Percentiles rank a stretch among this genome's conserved stretches.
Conservation (phyloP, 805 yeast species). For the Pichia manshurica region DNA sequence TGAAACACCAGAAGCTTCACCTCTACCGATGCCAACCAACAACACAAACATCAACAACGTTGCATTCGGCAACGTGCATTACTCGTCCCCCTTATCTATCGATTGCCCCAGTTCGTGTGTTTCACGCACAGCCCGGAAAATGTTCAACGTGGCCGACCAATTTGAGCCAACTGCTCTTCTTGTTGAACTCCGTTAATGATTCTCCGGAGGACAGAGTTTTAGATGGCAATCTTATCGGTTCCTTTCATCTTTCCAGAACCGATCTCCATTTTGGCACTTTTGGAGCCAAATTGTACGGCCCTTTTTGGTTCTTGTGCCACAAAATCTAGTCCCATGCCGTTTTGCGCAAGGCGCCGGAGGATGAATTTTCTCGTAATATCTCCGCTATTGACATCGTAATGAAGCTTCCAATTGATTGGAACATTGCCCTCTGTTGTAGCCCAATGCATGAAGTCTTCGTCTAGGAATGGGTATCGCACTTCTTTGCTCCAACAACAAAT, state of each 20-base stretch:
- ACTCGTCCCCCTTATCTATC: not conserved
- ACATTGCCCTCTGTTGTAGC: slow-evolving; percentile 36
- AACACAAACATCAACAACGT: too few species aligned
- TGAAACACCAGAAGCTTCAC: too few species aligned
- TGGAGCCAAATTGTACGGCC: slow-evolving; percentile 95
- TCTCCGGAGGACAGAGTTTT: too few species aligned
- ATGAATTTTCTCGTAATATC: slow-evolving; percentile 43
- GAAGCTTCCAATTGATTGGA: slow-evolving; percentile 43
- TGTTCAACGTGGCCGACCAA: not conserved
- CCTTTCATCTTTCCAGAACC: slow-evolving; percentile 77
- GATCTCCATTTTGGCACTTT: slow-evolving; percentile 86
- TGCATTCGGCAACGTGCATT: not conserved
- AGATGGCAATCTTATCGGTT: slow-evolving; percentile 41
- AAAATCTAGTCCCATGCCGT: slow-evolving; percentile 31
- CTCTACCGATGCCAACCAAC: too few species aligned
- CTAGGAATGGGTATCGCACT: slow-evolving; percentile 80
- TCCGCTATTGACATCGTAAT: slow-evolving; percentile 32
- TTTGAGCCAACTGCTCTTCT: too few species aligned
- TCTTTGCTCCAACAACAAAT: slow-evolving; percentile 85
- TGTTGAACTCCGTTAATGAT: too few species aligned
- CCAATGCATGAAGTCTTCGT: slow-evolving; percentile 49
- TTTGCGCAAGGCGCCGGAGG: slow-evolving; percentile 55
- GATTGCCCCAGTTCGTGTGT: not conserved
- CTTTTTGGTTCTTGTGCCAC: slow-evolving; percentile 77
- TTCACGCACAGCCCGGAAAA: not conserved